phyloP scores from a whole-genome alignment of 31 red algal species.

The Porphyra umbilicalis region DNA sequence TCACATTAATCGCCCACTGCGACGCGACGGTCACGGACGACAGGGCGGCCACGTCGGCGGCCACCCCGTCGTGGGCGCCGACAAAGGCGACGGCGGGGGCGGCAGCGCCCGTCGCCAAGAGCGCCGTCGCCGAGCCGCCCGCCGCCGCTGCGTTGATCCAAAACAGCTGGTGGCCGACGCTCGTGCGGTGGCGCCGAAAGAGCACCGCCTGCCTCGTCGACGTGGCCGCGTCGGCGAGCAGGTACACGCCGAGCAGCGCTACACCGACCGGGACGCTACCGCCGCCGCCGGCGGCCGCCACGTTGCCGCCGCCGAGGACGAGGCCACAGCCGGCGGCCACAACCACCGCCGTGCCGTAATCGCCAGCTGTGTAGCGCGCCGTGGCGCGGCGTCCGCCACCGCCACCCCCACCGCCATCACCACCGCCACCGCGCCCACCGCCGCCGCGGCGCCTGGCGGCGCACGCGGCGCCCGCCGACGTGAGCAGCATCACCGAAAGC shows the following conservation, averaged over 20 bases:
- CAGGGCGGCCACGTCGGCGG: slow-evolving; percentile 33
- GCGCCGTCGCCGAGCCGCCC: slow-evolving; percentile 8
- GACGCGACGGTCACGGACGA: slow-evolving; percentile 44
- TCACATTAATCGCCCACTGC: slow-evolving; percentile 71
- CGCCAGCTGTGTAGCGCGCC: slow-evolving; percentile 19
- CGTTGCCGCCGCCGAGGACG: slow-evolving; percentile 46
- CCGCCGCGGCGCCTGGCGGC: background rate
- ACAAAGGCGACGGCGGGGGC: slow-evolving; percentile 20
- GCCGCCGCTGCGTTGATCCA: slow-evolving; percentile 59
- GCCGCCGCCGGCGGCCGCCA: slow-evolving; percentile 12
- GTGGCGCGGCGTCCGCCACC: slow-evolving; percentile 4
- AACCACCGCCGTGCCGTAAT: slow-evolving; percentile 26
- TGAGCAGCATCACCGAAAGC: slow-evolving; percentile 75
- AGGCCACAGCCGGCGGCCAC: slow-evolving; percentile 34
- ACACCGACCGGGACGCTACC: slow-evolving; percentile 36
- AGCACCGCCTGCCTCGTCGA: slow-evolving; percentile 52
- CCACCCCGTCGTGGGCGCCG: slow-evolving; percentile 2
- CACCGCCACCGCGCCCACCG: background rate
- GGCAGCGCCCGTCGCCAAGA: slow-evolving; percentile 12
- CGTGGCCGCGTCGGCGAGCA: slow-evolving; percentile 52
- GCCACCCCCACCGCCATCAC: too few relatives aligned
- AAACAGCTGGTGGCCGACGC: slow-evolving; percentile 61
- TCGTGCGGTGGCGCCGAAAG: slow-evolving; percentile 35
- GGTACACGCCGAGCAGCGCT: slow-evolving; percentile 33
- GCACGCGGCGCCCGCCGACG: slow-evolving; percentile 1